Percentiles rank a stretch among this genome's conserved stretches.
These are phyloP conservation scores for Backusella luteola DNA, from an alignment of 192 early-diverging fungal species.

Conservation along the genomic window DNA sequence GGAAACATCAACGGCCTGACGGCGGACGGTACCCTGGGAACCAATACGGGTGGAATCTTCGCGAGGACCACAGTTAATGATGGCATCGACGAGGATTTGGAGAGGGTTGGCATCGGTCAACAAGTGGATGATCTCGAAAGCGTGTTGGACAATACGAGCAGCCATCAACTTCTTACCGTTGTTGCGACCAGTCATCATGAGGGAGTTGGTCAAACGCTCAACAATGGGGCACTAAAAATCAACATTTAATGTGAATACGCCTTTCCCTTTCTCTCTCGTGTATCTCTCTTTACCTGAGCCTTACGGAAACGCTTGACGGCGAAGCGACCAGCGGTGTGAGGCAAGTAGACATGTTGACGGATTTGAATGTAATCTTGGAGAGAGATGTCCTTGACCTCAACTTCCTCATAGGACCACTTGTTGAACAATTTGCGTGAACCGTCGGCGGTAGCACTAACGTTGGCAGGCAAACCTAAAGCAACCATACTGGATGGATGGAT, in stretches of 20 bases:
- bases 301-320: constrained; percentile 97
- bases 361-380: constrained; percentile 92
- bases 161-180: constrained; percentile 99
- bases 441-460: constrained; percentile 50
- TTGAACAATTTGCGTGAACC: constrained; percentile 70
- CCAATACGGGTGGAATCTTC: constrained; percentile 99
- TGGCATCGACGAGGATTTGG: constrained; percentile 97
- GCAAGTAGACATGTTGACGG: constrained; percentile 90
- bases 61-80: constrained; percentile 99
- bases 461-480: constrained; percentile 57
- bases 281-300: constrained; percentile 65
- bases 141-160: constrained; percentile 98
- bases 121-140: constrained; percentile 99
- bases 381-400: constrained; percentile 88
- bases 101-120: constrained; percentile 98
- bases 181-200: constrained; percentile 99
- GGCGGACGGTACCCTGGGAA: constrained; percentile 96
- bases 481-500: constrained; percentile 33
- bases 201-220: constrained; percentile 97
- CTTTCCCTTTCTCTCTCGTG: neutral
- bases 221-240: constrained; percentile 85
- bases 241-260: neutral
- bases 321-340: constrained; percentile 98
- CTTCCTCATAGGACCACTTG: constrained; percentile 89
- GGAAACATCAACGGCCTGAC: constrained; percentile 99